These are phyloP conservation scores for Diaporthe nobilis DNA, from an alignment of 2,329 filamentous ascomycete species.

Conservation along the genomic window DNA sequence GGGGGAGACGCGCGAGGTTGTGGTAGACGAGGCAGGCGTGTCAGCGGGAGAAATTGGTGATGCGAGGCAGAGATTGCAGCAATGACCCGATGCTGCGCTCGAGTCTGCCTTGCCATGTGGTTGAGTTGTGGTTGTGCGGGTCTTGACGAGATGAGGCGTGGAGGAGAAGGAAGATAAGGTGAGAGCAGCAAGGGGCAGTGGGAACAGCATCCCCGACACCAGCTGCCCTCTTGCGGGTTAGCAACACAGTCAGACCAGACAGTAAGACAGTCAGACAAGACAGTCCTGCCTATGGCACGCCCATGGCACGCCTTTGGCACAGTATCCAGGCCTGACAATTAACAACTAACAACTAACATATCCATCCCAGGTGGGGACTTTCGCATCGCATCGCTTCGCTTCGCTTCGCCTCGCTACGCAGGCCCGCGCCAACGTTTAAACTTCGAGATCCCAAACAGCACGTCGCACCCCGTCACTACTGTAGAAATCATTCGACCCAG, in stretches of 20 bases:
- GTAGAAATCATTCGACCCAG: background rate
- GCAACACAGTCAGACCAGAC: conserved; percentile 18
- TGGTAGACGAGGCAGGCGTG: conserved; percentile 4
- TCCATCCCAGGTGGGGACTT: background rate
- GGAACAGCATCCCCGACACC: conserved; percentile 6
- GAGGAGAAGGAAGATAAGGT: conserved; percentile 36
- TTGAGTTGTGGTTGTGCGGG: background rate
- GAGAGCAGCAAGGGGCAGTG: conserved; percentile 8
- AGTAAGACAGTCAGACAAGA: background rate
- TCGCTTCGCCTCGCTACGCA: conserved; percentile 15
- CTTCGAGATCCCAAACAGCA: conserved; percentile 16
- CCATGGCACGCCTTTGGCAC: background rate
- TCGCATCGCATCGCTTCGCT: background rate
- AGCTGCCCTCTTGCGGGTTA: conserved; percentile 7
- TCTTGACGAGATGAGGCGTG: conserved; percentile 35
- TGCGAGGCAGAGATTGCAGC: conserved; percentile 25
- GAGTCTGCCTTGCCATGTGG: conserved; percentile 27
- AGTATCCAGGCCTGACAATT: background rate
- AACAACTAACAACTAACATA: background rate
- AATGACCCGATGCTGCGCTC: conserved; percentile 11
- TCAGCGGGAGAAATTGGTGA: conserved; percentile 22
- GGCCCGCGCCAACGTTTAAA: conserved; percentile 11
- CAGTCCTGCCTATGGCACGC: background rate
- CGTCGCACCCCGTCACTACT: background rate
- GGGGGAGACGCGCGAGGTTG: conserved; percentile 13